Base-by-base conservation (phyloP, 1,284 basidiomycete genomes). In the Marasmius sp. region DNA sequence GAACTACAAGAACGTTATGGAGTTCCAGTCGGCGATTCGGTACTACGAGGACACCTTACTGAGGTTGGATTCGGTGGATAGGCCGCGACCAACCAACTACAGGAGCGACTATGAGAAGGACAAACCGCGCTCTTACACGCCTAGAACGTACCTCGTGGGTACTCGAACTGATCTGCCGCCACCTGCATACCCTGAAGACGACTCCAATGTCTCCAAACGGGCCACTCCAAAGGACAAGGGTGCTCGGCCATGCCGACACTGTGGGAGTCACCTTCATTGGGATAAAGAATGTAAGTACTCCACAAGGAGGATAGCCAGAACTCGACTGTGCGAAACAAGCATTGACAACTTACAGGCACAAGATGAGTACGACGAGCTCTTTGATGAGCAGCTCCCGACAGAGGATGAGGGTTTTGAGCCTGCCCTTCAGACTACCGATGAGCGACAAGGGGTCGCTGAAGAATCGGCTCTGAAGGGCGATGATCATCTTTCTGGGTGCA, bases 201-300 rank as follows among this genome's bases (percentile, higher is more conserved):
- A 77, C 51, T 12, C 27, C 2, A 74, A 67, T 22, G 60, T 75
- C 0, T 72, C 71, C 1, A 65, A 62, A n/a, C 64, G 62, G 33
- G 64, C 62, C 18, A 77, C 75, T 2, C 75, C 74, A 0, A 64
- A 68, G 52, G 45, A 62, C 0, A 70, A 69, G 50, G 69, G 71
- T 8, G 71, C 70, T 18, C 51, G 72, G 38, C 74, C 75, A 0
- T 79, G 77, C 64, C 62, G 70, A n/a, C 72, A 75, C 37, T 79
- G 77, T 57, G 74, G 76, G 9, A 75, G 73, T 38, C 64, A 54
- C 1, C 71, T 71, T n/a, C 75, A 78, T 39, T 78, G 75, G 77
- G 74, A 77, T 53, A 49, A 61, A 8, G 68, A 70, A 61, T 74
- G 73, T 55, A 68, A 66, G 47, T 62, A 74, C 55, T 54, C 61